Percentiles rank a stretch among this genome's conserved stretches.
These are phyloP conservation scores for Scedosporium aurantiacum DNA, from an alignment of 2,329 filamentous ascomycete species.

Conservation along the genomic window DNA sequence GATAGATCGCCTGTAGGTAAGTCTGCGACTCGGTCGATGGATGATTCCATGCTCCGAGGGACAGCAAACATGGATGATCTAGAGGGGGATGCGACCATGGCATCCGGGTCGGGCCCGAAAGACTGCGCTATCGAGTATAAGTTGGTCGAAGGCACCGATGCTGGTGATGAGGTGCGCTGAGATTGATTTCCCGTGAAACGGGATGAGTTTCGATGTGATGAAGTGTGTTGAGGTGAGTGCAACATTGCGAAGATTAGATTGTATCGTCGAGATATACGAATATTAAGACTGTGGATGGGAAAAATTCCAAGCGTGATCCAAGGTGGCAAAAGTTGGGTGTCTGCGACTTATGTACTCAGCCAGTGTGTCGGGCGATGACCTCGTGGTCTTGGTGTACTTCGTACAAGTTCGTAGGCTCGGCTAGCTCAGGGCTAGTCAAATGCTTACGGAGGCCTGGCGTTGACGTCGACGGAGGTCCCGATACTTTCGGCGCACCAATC, in stretches of 20 bases:
- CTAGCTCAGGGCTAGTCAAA: slow-evolving; percentile 3
- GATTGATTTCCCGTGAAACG: neutral
- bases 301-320: neutral
- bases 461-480: slow-evolving; percentile 1
- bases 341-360: slow-evolving; percentile 2
- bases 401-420: neutral
- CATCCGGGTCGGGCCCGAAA: neutral
- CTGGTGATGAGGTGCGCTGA: slow-evolving; percentile 1
- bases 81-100: neutral
- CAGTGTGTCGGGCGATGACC: neutral
- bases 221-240: neutral
- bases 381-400: neutral
- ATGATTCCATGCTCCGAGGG: slow-evolving; percentile 5
- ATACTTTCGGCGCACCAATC: neutral
- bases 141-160: neutral
- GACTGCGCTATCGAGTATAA: neutral
- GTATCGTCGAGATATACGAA: neutral
- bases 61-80: neutral
- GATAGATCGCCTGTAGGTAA: slow-evolving; percentile 2
- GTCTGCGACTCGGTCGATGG: slow-evolving; percentile 3
- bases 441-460: slow-evolving; percentile 1
- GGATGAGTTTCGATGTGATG: neutral
- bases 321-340: slow-evolving; percentile 5
- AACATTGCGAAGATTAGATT: slow-evolving; percentile 1
- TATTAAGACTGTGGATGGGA: neutral